A percentile compares a stretch with the other conserved stretches of the same genome.
phyloP scores from a whole-genome alignment of 192 early-diverging fungal genomes.

The Chytriomyces hyalinus region DNA sequence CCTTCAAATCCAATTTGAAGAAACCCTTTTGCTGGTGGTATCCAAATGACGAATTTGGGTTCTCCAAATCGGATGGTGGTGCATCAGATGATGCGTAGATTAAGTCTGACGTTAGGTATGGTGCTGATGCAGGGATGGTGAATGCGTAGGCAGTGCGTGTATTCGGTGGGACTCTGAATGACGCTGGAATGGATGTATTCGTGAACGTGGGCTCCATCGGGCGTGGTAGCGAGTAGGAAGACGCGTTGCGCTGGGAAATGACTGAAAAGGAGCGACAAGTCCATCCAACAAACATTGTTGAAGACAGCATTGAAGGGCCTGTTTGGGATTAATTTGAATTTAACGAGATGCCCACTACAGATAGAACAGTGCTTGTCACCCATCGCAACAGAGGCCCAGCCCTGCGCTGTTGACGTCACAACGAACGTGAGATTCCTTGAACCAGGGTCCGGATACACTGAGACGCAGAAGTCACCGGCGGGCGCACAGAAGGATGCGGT shows the following conservation, averaged over 20 bases:
- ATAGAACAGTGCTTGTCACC: not conserved
- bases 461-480: not conserved
- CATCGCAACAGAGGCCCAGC: constrained; percentile 20
- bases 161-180: not conserved
- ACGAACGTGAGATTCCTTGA: not conserved
- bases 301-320: not conserved
- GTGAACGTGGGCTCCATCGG: not conserved
- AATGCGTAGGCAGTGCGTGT: not conserved
- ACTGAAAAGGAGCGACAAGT: not conserved
- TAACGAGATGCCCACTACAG: not conserved
- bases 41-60: not conserved
- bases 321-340: too few relatives aligned
- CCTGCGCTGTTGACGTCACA: constrained; percentile 9
- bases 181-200: not conserved
- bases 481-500: too few relatives aligned
- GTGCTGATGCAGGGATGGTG: not conserved
- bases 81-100: not conserved
- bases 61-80: not conserved
- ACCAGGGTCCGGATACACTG: not conserved
- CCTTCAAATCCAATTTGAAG: not conserved
- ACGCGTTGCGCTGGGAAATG: not conserved
- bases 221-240: not conserved
- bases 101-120: not conserved
- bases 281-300: not conserved
- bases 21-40: not conserved